Evolutionary conservation across 306 rosid species (phyloP).

Genomic region (Prunus padus): DNA sequence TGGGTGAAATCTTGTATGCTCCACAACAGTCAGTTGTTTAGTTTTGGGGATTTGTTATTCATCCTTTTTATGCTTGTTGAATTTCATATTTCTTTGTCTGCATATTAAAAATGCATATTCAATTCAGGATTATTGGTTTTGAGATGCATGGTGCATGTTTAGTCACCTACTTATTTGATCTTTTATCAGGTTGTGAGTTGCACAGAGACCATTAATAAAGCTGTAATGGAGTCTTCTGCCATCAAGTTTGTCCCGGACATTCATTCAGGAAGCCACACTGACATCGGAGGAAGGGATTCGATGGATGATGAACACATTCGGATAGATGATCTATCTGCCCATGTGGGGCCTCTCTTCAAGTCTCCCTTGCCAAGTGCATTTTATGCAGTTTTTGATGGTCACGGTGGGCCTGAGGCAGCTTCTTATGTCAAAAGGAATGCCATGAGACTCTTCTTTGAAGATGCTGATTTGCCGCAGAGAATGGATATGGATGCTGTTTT

Average conservation of each 20-base stretch:
- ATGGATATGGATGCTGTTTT: constrained; percentile 50
- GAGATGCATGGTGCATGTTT: neutral
- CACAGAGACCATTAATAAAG: constrained; percentile 46
- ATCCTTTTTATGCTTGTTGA: neutral
- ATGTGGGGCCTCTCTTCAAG: constrained; percentile 52
- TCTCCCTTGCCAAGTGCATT: constrained; percentile 60
- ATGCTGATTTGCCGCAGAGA: constrained; percentile 53
- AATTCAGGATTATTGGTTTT: neutral
- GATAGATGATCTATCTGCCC: constrained; percentile 76
- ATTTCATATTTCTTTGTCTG: neutral
- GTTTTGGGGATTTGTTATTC: neutral
- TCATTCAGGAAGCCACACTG: constrained; percentile 75
- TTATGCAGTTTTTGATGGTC: constrained; percentile 94
- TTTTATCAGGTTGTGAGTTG: constrained; percentile 54
- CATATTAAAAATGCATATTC: neutral
- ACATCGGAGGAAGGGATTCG: constrained; percentile 63
- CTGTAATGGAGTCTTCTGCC: constrained; percentile 43
- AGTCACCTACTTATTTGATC: neutral
- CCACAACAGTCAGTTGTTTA: neutral
- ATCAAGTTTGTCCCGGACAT: constrained; percentile 54
- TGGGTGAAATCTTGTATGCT: neutral
- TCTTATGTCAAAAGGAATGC: constrained; percentile 74
- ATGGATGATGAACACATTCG: constrained; percentile 91
- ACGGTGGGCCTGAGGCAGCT: constrained; percentile 93
- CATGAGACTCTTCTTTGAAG: constrained; percentile 74